A percentile compares a stretch with the other conserved stretches of the same genome.
Evolutionary conservation across 805 yeast genomes (phyloP).

Genomic region (Torulaspora microellipsoides): DNA sequence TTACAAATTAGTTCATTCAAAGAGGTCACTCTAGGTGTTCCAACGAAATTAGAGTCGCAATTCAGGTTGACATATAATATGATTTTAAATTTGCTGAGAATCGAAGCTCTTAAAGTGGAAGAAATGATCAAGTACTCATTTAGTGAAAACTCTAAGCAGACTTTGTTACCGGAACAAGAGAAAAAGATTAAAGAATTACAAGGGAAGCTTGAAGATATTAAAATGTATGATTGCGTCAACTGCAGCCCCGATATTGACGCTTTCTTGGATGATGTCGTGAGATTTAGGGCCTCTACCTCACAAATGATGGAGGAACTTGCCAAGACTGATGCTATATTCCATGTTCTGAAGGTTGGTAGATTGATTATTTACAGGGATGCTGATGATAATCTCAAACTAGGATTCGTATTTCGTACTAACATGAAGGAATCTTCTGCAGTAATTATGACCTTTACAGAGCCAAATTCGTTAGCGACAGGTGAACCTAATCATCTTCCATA

Average conservation of each 20-base stretch:
- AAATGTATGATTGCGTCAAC: slow-evolving; percentile 35
- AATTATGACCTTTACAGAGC: slow-evolving; percentile 34
- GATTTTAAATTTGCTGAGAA: slow-evolving; percentile 86
- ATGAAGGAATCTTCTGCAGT: slow-evolving; percentile 24
- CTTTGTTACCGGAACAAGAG: slow-evolving; percentile 81
- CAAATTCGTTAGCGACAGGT: slow-evolving; percentile 25
- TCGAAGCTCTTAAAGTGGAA: slow-evolving; percentile 93
- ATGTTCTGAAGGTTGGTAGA: slow-evolving; percentile 50
- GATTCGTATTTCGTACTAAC: slow-evolving; percentile 46
- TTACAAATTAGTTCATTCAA: slow-evolving; percentile 55
- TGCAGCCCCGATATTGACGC: slow-evolving; percentile 42
- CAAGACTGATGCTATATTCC: slow-evolving; percentile 44
- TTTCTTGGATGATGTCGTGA: slow-evolving; percentile 42
- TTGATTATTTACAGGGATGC: slow-evolving; percentile 54
- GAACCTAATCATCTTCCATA: slow-evolving; percentile 37
- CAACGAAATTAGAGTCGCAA: slow-evolving; percentile 86
- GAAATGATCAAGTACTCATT: slow-evolving; percentile 97
- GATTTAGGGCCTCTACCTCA: slow-evolving; percentile 43
- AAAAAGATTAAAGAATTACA: slow-evolving; percentile 53
- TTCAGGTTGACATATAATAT: slow-evolving; percentile 92
- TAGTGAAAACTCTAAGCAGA: slow-evolving; percentile 84
- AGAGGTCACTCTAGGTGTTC: slow-evolving; percentile 79
- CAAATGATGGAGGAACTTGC: slow-evolving; percentile 46
- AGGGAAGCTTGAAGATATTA: slow-evolving; percentile 40
- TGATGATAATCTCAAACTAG: slow-evolving; percentile 38